These are phyloP conservation scores for Gastrodia elata DNA, from an alignment of 106 monocot genomes.

Conservation along the genomic window DNA sequence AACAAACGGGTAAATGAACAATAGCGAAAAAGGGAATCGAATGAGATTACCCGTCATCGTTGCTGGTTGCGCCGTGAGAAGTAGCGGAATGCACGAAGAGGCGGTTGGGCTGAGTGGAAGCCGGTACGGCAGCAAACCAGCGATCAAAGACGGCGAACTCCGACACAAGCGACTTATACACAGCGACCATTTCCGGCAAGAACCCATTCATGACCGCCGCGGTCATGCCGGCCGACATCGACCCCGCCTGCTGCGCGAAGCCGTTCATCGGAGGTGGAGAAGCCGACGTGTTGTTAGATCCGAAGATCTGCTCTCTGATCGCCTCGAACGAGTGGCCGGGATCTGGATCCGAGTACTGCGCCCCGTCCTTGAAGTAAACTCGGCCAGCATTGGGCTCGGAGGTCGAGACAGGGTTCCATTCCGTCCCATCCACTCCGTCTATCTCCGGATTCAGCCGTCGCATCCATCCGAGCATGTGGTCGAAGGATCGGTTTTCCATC, in stretches of 20 bases:
- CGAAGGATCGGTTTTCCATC: slow-evolving; percentile 57
- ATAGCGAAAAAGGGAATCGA: no score
- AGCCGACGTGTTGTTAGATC: slow-evolving; percentile 16
- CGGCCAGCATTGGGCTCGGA: slow-evolving; percentile 13
- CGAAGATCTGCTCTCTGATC: slow-evolving; percentile 42
- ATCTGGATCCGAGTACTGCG: slow-evolving; percentile 42
- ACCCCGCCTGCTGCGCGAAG: slow-evolving; percentile 46
- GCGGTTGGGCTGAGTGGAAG: slow-evolving; percentile 82
- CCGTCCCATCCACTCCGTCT: slow-evolving; percentile 30
- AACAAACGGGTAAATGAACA: no score
- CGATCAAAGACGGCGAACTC: slow-evolving; percentile 80
- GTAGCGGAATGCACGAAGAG: slow-evolving; percentile 78
- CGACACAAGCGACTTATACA: slow-evolving; percentile 45
- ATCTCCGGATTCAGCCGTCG: slow-evolving; percentile 31
- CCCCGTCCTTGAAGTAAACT: slow-evolving; percentile 23
- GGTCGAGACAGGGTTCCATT: slow-evolving; percentile 24
- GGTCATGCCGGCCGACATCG: slow-evolving; percentile 8
- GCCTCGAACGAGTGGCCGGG: slow-evolving; percentile 51
- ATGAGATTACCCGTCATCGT: slow-evolving; percentile 22
- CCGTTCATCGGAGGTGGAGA: slow-evolving; percentile 43
- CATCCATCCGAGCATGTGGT: slow-evolving; percentile 64
- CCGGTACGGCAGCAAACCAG: slow-evolving; percentile 75
- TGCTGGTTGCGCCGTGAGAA: slow-evolving; percentile 71
- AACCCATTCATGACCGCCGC: slow-evolving; percentile 80
- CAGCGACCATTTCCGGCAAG: slow-evolving; percentile 70